Percentiles rank a stretch among this genome's conserved stretches.
phyloP scores from a whole-genome alignment of 2,329 filamentous ascomycete genomes.

The Emergomyces orientalis region DNA sequence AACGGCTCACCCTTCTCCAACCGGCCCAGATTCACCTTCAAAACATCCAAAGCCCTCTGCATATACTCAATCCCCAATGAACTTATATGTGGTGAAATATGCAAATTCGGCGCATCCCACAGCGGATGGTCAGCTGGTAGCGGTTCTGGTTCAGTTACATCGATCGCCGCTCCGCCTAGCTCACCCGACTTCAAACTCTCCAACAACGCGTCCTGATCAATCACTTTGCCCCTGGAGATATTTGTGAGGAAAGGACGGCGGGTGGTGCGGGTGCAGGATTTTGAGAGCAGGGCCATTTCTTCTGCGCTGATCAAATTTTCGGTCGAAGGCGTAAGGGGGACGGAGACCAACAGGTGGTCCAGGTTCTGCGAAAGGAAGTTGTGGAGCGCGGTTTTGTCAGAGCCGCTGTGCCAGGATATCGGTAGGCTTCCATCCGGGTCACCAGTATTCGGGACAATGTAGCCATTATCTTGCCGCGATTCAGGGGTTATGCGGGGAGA shows the following conservation, averaged over 20 bases:
- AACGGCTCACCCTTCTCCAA: slow-evolving; percentile 45
- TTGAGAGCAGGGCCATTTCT: slow-evolving; percentile 48
- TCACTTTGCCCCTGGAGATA: slow-evolving; percentile 56
- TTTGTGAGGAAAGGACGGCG: slow-evolving; percentile 56
- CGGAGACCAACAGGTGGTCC: slow-evolving; percentile 48
- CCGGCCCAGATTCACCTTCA: slow-evolving; percentile 49
- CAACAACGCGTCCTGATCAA: slow-evolving; percentile 55
- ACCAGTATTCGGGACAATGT: slow-evolving; percentile 58
- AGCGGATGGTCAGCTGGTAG: slow-evolving; percentile 58
- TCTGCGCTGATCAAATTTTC: slow-evolving; percentile 44
- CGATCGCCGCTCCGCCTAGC: slow-evolving; percentile 59
- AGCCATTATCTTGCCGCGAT: slow-evolving; percentile 54
- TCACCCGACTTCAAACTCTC: slow-evolving; percentile 47
- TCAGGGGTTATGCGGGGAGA: slow-evolving; percentile 55
- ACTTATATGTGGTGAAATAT: slow-evolving; percentile 60
- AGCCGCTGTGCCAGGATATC: slow-evolving; percentile 48
- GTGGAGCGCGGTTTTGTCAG: slow-evolving; percentile 43
- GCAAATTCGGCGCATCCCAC: slow-evolving; percentile 60
- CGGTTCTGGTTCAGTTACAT: slow-evolving; percentile 73
- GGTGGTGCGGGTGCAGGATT: slow-evolving; percentile 21
- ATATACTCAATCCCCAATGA: slow-evolving; percentile 46
- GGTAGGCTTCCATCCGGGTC: slow-evolving; percentile 49
- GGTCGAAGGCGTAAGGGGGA: slow-evolving; percentile 51
- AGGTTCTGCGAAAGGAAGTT: slow-evolving; percentile 47
- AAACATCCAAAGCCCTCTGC: slow-evolving; percentile 48